Evolutionary conservation across 2,329 filamentous ascomycete genomes (phyloP).

Genomic region (Ascochyta koolunga): DNA sequence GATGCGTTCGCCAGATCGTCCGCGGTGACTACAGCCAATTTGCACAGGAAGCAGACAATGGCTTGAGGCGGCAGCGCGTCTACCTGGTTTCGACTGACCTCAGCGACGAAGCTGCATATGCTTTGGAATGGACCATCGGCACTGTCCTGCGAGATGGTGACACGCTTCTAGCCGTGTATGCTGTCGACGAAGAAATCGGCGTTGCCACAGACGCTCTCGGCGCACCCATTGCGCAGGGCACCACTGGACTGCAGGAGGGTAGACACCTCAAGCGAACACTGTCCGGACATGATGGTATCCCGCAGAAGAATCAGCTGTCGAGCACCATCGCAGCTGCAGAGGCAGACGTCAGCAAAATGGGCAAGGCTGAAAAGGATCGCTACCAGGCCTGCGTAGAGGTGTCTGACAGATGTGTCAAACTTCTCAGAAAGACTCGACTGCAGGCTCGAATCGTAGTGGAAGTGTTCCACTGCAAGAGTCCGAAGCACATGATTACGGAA

Average conservation of each 20-base stretch:
- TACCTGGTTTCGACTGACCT: slow-evolving; percentile 96
- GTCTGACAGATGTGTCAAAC: slow-evolving; percentile 79
- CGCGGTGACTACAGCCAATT: slow-evolving; percentile 83
- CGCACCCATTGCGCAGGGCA: slow-evolving; percentile 72
- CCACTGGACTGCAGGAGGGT: slow-evolving; percentile 73
- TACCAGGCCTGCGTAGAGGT: slow-evolving; percentile 82
- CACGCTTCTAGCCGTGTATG: slow-evolving; percentile 90
- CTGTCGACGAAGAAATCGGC: slow-evolving; percentile 80
- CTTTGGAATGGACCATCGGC: slow-evolving; percentile 95
- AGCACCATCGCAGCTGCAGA: slow-evolving; percentile 45
- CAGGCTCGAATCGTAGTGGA: slow-evolving; percentile 94
- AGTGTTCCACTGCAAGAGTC: slow-evolving; percentile 97
- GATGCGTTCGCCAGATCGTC: slow-evolving; percentile 87
- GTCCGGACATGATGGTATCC: slow-evolving; percentile 49
- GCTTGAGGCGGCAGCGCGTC: slow-evolving; percentile 78
- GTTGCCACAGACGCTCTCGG: slow-evolving; percentile 59
- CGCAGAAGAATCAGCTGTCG: slow-evolving; percentile 42
- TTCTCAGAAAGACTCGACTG: slow-evolving; percentile 87
- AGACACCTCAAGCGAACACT: slow-evolving; percentile 73
- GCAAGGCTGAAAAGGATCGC: slow-evolving; percentile 74
- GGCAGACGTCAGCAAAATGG: slow-evolving; percentile 50
- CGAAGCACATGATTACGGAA: slow-evolving; percentile 94
- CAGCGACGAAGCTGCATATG: slow-evolving; percentile 92
- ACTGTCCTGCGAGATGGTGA: slow-evolving; percentile 94
- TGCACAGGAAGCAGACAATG: slow-evolving; percentile 77